Percentiles rank a stretch among this genome's conserved stretches.
phyloP scores from a whole-genome alignment of 192 early-diverging fungal genomes.

The Coemansia asiatica region DNA sequence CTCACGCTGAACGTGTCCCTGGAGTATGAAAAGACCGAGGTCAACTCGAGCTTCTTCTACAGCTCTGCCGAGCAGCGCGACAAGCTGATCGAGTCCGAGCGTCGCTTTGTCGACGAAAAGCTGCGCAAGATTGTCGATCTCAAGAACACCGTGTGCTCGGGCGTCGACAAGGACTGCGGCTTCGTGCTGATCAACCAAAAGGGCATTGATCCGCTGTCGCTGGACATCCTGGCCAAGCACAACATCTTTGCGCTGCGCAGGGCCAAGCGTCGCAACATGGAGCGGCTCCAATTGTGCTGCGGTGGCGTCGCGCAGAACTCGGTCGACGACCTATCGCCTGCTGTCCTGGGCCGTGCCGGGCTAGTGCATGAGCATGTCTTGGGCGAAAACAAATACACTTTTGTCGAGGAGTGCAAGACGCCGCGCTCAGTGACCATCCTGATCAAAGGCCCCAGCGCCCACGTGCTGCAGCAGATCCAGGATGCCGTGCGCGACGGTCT shows the following conservation, averaged over 20 bases:
- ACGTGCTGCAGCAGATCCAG: slow-evolving; percentile 92
- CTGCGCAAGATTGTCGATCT: slow-evolving; percentile 94
- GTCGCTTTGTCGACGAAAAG: slow-evolving; percentile 92
- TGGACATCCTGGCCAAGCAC: slow-evolving; percentile 96
- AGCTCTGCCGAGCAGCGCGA: slow-evolving; percentile 97
- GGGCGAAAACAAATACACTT: slow-evolving; percentile 99
- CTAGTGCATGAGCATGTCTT: slow-evolving; percentile 94
- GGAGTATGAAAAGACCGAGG: slow-evolving; percentile 99
- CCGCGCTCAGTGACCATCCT: slow-evolving; percentile 90
- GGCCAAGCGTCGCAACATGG: slow-evolving; percentile 99
- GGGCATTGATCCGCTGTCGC: slow-evolving; percentile 96
- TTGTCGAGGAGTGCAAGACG: slow-evolving; percentile 92
- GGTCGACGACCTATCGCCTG: slow-evolving; percentile 88
- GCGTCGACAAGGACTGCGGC: slow-evolving; percentile 73
- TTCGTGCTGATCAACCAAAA: slow-evolving; percentile 99
- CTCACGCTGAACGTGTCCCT: slow-evolving; percentile 96
- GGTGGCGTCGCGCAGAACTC: slow-evolving; percentile 97
- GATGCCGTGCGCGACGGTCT: slow-evolving; percentile 98
- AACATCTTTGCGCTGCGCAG: slow-evolving; percentile 91
- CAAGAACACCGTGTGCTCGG: slow-evolving; percentile 91
- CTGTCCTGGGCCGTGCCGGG: slow-evolving; percentile 87
- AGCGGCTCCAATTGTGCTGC: slow-evolving; percentile 92
- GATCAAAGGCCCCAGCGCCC: slow-evolving; percentile 92
- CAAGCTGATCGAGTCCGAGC: slow-evolving; percentile 96
- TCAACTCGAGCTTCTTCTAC: slow-evolving; percentile 99